These are phyloP conservation scores for Podila horticola DNA, from an alignment of 192 early-diverging fungal species.

Conservation along the genomic window DNA sequence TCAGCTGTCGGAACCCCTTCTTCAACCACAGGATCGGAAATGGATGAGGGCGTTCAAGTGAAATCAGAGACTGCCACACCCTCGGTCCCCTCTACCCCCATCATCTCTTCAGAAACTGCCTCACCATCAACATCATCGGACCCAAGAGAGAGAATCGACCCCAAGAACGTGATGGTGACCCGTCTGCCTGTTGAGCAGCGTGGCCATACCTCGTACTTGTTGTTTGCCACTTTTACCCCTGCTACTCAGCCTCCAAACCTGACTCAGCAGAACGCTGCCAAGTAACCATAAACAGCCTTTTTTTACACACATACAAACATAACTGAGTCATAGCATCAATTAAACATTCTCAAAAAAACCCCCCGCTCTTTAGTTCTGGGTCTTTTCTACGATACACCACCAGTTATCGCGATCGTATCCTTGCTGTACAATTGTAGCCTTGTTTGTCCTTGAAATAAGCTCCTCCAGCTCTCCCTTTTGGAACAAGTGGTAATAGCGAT, in stretches of 20 bases:
- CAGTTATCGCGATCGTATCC: constrained; percentile 98
- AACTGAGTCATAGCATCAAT: too few species aligned
- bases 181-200: constrained; percentile 68
- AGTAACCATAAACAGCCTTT: neutral
- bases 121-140: constrained; percentile 9
- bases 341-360: too few species aligned
- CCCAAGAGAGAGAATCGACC: constrained; percentile 45
- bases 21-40: constrained; percentile 1
- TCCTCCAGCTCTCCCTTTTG: constrained; percentile 85
- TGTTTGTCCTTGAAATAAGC: constrained; percentile 64
- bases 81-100: neutral
- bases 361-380: constrained; percentile 2
- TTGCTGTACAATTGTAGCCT: constrained; percentile 64
- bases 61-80: neutral
- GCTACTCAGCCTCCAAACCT: constrained; percentile 20
- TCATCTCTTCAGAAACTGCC: constrained; percentile 14
- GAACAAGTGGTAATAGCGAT: constrained; percentile 94
- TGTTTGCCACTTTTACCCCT: constrained; percentile 89
- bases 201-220: constrained; percentile 96
- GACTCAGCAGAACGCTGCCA: constrained; percentile 14
- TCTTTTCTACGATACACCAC: constrained; percentile 83
- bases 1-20: neutral
- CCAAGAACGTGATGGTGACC: constrained; percentile 64
- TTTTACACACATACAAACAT: too few species aligned
- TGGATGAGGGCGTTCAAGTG: neutral